Percentiles rank a stretch among this genome's conserved stretches.
phyloP scores from a whole-genome alignment of 768 basidiomycete species.

The Amanita phalloides region DNA sequence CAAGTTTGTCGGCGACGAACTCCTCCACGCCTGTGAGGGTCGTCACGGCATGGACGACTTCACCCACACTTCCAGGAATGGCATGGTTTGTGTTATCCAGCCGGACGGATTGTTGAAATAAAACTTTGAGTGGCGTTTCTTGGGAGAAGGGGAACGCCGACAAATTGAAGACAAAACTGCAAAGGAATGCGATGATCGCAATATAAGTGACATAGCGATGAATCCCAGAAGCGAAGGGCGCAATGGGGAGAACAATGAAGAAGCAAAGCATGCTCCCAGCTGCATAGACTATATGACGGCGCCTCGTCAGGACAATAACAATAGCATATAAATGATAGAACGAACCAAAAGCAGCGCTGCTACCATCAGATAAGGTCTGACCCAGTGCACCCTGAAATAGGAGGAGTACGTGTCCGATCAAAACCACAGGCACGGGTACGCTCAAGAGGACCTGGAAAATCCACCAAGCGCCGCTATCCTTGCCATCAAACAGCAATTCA shows the following conservation, averaged over 20 bases:
- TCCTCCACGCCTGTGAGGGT: conserved; percentile 31
- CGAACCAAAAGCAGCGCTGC: conserved; percentile 32
- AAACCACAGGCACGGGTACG: conserved; percentile 16
- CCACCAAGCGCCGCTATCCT: conserved; percentile 18
- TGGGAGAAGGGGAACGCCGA: conserved; percentile 53
- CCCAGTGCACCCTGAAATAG: conserved; percentile 16
- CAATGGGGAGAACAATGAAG: conserved; percentile 46
- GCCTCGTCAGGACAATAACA: background rate
- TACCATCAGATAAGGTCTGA: conserved; percentile 20
- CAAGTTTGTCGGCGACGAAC: conserved; percentile 30
- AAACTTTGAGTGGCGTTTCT: conserved; percentile 54
- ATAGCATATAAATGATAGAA: conserved; percentile 6
- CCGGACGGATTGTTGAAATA: conserved; percentile 53
- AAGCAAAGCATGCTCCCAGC: conserved; percentile 32
- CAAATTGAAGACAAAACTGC: conserved; percentile 32
- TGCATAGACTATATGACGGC: conserved; percentile 34
- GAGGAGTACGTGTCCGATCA: conserved; percentile 18
- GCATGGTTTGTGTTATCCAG: conserved; percentile 21
- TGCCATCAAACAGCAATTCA: conserved; percentile 11
- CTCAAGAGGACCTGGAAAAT: conserved; percentile 18
- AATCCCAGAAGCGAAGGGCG: conserved; percentile 51
- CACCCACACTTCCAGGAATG: conserved; percentile 12
- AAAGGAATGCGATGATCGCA: conserved; percentile 28
- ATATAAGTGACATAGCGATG: conserved; percentile 19
- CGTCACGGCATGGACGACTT: conserved; percentile 21